Conservation (phyloP, 2,329 filamentous ascomycete genomes). For the Talaromyces sp. region DNA sequence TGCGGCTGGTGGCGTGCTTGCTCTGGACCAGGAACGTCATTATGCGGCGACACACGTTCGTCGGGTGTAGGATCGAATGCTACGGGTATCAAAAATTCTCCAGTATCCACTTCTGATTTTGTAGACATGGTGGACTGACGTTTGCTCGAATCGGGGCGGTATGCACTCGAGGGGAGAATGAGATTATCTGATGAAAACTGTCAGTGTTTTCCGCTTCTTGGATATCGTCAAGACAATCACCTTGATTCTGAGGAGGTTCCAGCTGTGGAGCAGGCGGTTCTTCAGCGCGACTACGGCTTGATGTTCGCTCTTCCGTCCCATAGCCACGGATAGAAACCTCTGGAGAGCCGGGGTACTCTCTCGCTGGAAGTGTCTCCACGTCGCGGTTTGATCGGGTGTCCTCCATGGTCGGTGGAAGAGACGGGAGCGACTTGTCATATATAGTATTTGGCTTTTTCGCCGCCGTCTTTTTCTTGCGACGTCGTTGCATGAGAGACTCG, state of each 20-base stretch:
- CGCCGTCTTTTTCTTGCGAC: conserved; percentile 70
- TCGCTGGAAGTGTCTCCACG: conserved; percentile 56
- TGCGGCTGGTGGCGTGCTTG: conserved; percentile 32
- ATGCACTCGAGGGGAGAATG: conserved; percentile 70
- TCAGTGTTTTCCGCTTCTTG: not conserved
- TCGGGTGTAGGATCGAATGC: conserved; percentile 66
- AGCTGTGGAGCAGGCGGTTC: conserved; percentile 26
- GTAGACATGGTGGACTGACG: conserved; percentile 67
- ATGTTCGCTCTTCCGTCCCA: conserved; percentile 22
- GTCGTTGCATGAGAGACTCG: conserved; percentile 89
- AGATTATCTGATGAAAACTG: conserved; percentile 52
- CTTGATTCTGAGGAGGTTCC: conserved; percentile 30
- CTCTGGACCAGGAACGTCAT: not conserved
- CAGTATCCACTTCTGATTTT: conserved; percentile 53
- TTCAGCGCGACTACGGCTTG: conserved; percentile 26
- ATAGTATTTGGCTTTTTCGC: conserved; percentile 51
- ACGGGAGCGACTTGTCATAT: conserved; percentile 88
- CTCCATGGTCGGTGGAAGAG: conserved; percentile 71
- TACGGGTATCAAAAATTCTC: conserved; percentile 70
- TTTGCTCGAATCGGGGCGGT: conserved; percentile 60
- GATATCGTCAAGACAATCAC: conserved; percentile 20
- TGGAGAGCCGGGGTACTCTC: conserved; percentile 55
- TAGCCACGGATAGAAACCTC: conserved; percentile 26
- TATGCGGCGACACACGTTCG: conserved; percentile 48
- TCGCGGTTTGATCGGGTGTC: conserved; percentile 59